phyloP scores from a whole-genome alignment of 257 asterid species.

The Coffea eugenioides region DNA sequence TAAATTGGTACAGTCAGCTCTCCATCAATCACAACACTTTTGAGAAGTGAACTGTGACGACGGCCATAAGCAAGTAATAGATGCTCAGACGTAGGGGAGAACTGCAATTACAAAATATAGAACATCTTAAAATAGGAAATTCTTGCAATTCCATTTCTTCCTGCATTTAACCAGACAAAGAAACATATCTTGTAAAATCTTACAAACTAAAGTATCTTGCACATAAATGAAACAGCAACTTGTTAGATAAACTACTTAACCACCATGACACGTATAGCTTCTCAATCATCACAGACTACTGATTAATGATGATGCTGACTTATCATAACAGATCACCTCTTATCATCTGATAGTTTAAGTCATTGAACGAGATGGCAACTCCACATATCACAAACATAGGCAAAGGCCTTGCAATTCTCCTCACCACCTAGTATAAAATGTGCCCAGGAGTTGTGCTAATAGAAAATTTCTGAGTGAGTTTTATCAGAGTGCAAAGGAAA shows the following conservation, averaged over 20 bases:
- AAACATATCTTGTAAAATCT: background rate
- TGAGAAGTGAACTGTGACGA: conserved; percentile 91
- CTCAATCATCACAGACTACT: background rate
- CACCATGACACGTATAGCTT: background rate
- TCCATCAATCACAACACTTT: conserved; percentile 88
- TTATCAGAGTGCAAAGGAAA: background rate
- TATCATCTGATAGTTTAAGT: background rate
- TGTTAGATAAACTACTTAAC: background rate
- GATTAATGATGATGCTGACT: background rate
- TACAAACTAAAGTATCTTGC: background rate
- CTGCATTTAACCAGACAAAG: background rate
- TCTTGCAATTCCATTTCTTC: background rate
- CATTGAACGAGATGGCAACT: background rate
- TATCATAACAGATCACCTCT: background rate
- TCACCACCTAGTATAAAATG: background rate
- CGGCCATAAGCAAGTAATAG: conserved; percentile 93
- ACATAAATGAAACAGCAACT: background rate
- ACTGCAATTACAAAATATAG: conserved; percentile 50
- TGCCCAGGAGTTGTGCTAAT: too few species aligned
- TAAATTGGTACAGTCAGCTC: conserved; percentile 76
- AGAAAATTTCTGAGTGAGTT: background rate
- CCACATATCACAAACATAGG: background rate
- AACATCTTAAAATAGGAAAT: conserved; percentile 3
- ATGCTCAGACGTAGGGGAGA: conserved; percentile 95
- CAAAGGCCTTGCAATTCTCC: background rate